Base-by-base conservation (phyloP, 495 filamentous ascomycete species). In the Podospora pseudoanserina region DNA sequence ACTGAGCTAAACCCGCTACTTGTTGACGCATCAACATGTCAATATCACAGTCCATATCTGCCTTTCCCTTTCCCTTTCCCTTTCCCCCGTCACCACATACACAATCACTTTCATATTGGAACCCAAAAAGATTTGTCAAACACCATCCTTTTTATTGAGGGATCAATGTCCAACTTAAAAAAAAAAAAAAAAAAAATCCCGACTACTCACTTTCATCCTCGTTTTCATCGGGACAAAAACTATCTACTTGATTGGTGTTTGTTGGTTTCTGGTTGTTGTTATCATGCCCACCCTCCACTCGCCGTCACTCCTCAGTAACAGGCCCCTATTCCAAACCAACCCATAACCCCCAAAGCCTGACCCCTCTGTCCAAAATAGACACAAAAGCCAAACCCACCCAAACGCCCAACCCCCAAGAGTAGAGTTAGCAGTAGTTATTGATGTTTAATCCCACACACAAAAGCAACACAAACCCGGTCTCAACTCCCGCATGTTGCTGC, bases 1-100 rank as follows among this genome's bases (percentile, higher is more conserved):
- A 58, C 55, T 58, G 55, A 58, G 55, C 55, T 58, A 58, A 58
- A 58, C 55, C 55, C 55, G 55, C 55, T 58, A 26, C 18, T 58
- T 19, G n/a, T 66, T 27, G 60, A 28, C 65, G 56, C 3, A 19
- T 26, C 18, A 2, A 0, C 55, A 23, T 0, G 0, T 58, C 5
- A 18, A 20, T n/a, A 58, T 49, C 6, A 20, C 19, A 20, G 5
- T 32, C 55, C 55, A 26, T 26, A 19, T 58, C 30, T 0, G 4
- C 30, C 30, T 32, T 7, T 5, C 30, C 30, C 2, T 32, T 0
- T 5, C 3, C 30, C 30, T 32, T 7, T 32, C 30, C 7, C 30
- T 32, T 7, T 32, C 3, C 30, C 4, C 3, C 13, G 18, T 11
- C 13, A 49, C 34, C 34, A 39, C 23, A 32, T 7, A 49, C 9